A percentile compares a stretch with the other conserved stretches of the same genome.
These are phyloP conservation scores for Ophiocordyceps camponoti-leonardi DNA, from an alignment of 2,329 filamentous ascomycete genomes.

Conservation along the genomic window DNA sequence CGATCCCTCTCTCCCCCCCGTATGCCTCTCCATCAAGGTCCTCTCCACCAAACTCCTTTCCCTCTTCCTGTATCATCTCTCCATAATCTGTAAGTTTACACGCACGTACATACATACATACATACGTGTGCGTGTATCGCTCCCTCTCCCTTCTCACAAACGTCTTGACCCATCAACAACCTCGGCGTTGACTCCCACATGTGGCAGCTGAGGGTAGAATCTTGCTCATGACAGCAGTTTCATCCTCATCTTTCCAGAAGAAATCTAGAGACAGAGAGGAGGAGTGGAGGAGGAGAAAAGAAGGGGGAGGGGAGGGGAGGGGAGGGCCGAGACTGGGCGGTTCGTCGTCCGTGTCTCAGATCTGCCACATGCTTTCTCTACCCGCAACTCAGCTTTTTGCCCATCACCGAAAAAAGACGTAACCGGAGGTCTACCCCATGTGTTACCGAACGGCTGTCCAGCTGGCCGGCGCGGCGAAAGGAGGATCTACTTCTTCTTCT, in stretches of 20 bases:
- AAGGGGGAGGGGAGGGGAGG: neutral
- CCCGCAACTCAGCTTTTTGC: neutral
- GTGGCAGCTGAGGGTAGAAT: neutral
- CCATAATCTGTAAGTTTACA: no score
- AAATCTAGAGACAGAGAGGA: no score
- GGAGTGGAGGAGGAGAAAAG: neutral
- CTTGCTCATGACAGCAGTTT: neutral
- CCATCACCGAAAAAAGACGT: neutral
- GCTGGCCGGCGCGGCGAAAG: neutral
- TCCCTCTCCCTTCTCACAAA: neutral
- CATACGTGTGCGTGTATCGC: no score
- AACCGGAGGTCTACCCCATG: neutral
- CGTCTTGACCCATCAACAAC: neutral
- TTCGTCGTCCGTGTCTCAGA: neutral
- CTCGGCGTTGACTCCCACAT: neutral
- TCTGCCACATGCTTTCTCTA: neutral
- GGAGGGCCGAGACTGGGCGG: neutral
- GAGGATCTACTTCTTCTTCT: no score
- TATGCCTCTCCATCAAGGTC: neutral
- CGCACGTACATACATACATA: no score
- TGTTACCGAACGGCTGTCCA: neutral
- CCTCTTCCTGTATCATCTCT: no score
- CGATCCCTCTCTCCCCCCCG: neutral
- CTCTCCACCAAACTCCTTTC: no score
- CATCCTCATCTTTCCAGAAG: neutral